Percentiles rank a stretch among this genome's conserved stretches.
Evolutionary conservation across 768 basidiomycete species (phyloP).

Genomic region (Mycena galopus): DNA sequence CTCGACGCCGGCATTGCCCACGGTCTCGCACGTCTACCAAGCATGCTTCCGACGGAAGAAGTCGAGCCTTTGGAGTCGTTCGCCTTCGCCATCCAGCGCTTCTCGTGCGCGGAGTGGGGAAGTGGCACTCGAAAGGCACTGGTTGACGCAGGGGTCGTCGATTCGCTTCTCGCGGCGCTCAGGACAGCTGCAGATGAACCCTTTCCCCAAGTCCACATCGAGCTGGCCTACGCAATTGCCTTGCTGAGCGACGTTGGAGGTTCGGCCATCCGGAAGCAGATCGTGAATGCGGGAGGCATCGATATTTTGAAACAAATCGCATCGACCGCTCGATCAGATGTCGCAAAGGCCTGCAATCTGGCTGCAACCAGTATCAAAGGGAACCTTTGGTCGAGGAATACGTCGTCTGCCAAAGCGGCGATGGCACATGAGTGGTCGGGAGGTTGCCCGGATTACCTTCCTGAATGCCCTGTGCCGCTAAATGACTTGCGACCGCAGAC

Average conservation of each 20-base stretch:
- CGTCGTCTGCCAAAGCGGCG: conserved; percentile 37
- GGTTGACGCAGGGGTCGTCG: conserved; percentile 45
- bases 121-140: conserved; percentile 40
- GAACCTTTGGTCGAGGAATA: conserved; percentile 44
- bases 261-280: conserved; percentile 42
- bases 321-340: conserved; percentile 33
- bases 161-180: conserved; percentile 43
- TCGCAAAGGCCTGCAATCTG: conserved; percentile 42
- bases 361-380: conserved; percentile 43
- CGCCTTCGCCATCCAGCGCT: conserved; percentile 44
- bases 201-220: conserved; percentile 41
- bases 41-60: conserved; percentile 41
- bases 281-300: conserved; percentile 46
- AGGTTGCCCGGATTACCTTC: conserved; percentile 24
- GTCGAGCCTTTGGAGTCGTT: conserved; percentile 43
- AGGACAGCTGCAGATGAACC: conserved; percentile 42
- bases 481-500: neutral
- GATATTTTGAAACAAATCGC: conserved; percentile 40
- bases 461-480: conserved; percentile 25
- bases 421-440: conserved; percentile 34
- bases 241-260: conserved; percentile 45
- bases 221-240: conserved; percentile 43
- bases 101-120: conserved; percentile 45
- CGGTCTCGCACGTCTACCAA: conserved; percentile 42
- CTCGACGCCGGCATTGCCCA: conserved; percentile 43